Base-by-base conservation (phyloP, 495 filamentous ascomycete genomes). In the Cercophora scortea region DNA sequence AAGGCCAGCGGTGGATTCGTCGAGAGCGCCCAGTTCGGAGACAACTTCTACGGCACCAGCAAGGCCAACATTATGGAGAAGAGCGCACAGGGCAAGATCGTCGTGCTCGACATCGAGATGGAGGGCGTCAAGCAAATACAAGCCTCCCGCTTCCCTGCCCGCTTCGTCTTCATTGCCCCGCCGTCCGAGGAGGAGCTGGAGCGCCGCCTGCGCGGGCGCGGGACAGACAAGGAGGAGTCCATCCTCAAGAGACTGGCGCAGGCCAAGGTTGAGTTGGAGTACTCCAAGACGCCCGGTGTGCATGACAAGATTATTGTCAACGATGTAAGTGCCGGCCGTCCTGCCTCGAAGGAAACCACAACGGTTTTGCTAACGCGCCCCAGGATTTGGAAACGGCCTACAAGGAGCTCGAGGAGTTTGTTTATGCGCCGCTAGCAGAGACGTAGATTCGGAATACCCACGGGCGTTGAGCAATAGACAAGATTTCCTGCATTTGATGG, bases 41-140 rank as follows among this genome's bases (percentile, higher is more conserved):
- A 82, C 15, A 96, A 96, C 70, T 71, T 79, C 67, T 97, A 96
- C 69, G 92, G 92, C 17, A 97, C 91, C 7, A 86, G 80, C 56
- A 79, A 87, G 47, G 72, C 77, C 57, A 88, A 88, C 5, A 85
- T 96, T 53, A 79, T 83, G 68, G 78, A 88, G 52, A 81, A 93
- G 55, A 77, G 79, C 6, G 78, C 79, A 54, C 78, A 84, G 67
- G 86, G 86, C 18, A 73, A 74, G 61, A 76, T 79, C 4, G 85
- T 85, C 50, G 78, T 89, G 32, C 69, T 90, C 54, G 86, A 98
- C 68, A 98, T 96, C 65, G 93, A 96, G 77, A 92, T 96, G 85
- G 90, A 96, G 85, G 93, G 92, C 32, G 91, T 96, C 44, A 96
- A 96, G 71, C 93, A 96, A 73, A 88, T 98, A 53, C 88, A 88